phyloP scores from a whole-genome alignment of 163 green algal genomes.

The Chloromonas sp. region DNA sequence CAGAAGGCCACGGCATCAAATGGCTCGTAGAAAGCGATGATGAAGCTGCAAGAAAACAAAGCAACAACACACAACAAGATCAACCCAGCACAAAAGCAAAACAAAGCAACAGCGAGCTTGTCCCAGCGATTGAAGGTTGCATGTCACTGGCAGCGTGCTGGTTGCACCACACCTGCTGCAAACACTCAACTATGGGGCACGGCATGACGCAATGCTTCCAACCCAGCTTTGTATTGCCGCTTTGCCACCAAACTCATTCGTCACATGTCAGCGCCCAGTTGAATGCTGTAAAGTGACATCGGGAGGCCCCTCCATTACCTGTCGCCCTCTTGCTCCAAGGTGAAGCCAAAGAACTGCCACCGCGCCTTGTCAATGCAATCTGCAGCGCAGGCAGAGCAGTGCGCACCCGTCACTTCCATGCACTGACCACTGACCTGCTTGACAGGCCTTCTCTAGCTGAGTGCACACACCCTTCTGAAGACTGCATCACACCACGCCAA shows the following conservation, averaged over 20 bases:
- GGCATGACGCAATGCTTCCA: too few species aligned
- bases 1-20: conserved; percentile 49
- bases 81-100: neutral
- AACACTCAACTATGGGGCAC: too few species aligned
- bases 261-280: too few species aligned
- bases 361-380: conserved; percentile 7
- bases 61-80: neutral
- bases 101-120: neutral
- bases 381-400: neutral
- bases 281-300: too few species aligned
- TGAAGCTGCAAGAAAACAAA: neutral
- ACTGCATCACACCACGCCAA: too few species aligned
- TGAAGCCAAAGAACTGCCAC: conserved; percentile 41
- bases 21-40: conserved; percentile 34
- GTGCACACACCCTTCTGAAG: too few species aligned
- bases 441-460: too few species aligned
- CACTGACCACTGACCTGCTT: too few species aligned
- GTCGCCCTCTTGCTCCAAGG: conserved; percentile 53
- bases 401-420: neutral
- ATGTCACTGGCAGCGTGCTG: too few species aligned
- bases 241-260: too few species aligned
- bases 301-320: neutral
- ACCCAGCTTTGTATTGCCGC: too few species aligned
- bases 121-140: neutral
- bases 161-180: too few species aligned